Evolutionary conservation across 192 early-diverging fungal species (phyloP), one percentile per base, ranked within the genome.

Genomic region (Chytriomyces sp.): DNA sequence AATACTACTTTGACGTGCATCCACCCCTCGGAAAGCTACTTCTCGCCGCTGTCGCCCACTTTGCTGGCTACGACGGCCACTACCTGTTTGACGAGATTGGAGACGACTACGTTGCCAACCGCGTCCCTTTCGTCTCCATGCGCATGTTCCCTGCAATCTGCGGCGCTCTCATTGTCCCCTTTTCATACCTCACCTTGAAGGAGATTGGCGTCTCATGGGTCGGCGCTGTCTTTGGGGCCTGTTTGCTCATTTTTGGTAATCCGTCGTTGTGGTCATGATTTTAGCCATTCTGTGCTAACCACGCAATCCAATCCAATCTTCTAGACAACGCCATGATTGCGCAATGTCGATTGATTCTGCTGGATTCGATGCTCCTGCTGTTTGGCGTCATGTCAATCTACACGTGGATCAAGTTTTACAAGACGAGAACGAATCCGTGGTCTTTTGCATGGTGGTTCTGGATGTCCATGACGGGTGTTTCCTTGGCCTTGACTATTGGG

Each of bases 1-100:
- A 87, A 31, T 99, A 95, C 82, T 97, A 91, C 78, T 99, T 99
- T 83, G 96, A 99, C 73, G 95, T 99, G 25, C 96, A 99, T 70
- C 96, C 96, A 10, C 96, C 96, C 19, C 83, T 98, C 44, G 96
- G 93, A 49, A 98, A 97, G 73, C 79, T 99, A 79, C 81, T 97
- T 79, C 77, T 98, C 26, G 96, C 92, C 7, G 88, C 82, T 10
- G 87, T 89, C 59, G 94, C 94, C 2, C 92, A 85, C 67, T 70
- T 95, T 26, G 80, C 93, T 41, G 96, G 96, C n/a, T 97, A 94
- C 73, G 92, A 98, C 75, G 96, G 96, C 17, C 92, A 93, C 59
- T 99, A 94, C 80, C 77, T 93, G 64, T 99, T 99, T 77, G 92
- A 94, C 26, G 93, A 93, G 59, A 99, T 99, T 79, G 94, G 93